Evolutionary conservation across 257 asterid genomes (phyloP).

Genomic region (Parsonsia alboflavescens): DNA sequence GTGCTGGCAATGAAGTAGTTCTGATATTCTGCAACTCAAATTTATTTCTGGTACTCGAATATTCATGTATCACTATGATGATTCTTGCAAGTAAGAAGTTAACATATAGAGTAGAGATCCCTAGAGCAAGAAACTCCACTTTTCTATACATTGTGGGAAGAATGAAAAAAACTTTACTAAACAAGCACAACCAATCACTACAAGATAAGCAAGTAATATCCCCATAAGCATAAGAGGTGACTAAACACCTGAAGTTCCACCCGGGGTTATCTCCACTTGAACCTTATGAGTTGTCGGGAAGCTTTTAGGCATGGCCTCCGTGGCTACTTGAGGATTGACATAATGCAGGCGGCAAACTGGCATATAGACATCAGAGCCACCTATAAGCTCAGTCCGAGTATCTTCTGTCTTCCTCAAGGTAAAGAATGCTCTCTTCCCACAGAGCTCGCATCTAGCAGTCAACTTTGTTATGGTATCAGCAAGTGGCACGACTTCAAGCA

Average conservation of each 20-base stretch:
- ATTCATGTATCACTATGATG: background rate
- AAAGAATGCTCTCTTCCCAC: slow-evolving; percentile 64
- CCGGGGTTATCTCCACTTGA: background rate
- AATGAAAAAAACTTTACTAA: background rate
- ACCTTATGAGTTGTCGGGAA: slow-evolving; percentile 4
- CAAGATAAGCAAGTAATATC: background rate
- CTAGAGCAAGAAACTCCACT: slow-evolving; percentile 3
- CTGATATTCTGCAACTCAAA: background rate
- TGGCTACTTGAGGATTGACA: slow-evolving; percentile 23
- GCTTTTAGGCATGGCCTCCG: slow-evolving; percentile 16
- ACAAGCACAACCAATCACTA: background rate
- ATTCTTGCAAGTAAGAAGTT: background rate
- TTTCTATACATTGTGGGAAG: slow-evolving; percentile 1
- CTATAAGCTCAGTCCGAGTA: slow-evolving; percentile 61
- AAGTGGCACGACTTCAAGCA: slow-evolving; percentile 63
- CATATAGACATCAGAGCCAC: slow-evolving; percentile 83
- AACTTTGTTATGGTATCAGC: slow-evolving; percentile 77
- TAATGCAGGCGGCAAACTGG: slow-evolving; percentile 88
- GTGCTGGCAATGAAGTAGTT: background rate
- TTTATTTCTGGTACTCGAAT: background rate
- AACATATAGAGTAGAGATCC: background rate
- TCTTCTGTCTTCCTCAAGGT: slow-evolving; percentile 64
- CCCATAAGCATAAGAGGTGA: background rate
- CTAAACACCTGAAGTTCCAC: slow-evolving; percentile 7
- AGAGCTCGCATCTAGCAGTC: slow-evolving; percentile 72